Base-by-base conservation (phyloP, 2,329 filamentous ascomycete genomes). In the Fulvia fulva region DNA sequence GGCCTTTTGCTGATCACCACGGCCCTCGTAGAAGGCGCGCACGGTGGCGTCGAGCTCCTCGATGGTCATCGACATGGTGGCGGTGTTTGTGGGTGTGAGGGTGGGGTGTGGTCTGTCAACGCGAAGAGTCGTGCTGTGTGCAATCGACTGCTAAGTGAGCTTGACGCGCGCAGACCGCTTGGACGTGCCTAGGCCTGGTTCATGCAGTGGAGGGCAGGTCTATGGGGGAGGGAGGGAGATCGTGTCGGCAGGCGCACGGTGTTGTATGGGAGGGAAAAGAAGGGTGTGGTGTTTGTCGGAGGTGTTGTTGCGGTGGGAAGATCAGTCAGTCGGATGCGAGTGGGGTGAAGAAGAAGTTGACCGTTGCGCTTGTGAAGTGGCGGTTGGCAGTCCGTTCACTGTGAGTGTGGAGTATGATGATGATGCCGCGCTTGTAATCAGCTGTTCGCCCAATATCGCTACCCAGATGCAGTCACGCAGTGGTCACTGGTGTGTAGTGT, bases 11-110 rank as follows among this genome's bases (percentile, higher is more conserved):
- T 91, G 85, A 62, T 97, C 91, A 70, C 94, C 94, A 76, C 93
- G 89, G 75, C 92, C 92, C 80, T 97, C 93, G 74, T 96, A 99
- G 79, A 99, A 97, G 80, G 90, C 87, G 76, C 90, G 92, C 83
- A 97, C 93, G 67, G 91, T 94, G 77, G 83, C 87, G 85, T 99
- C 94, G 81, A 99, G 87, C 86, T 99, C 94, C 77, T 89, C 86
- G 77, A 99, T 93, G 71, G 89, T 83, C 74, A 84, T 77, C 70
- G 84, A 83, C 84, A 87, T 87, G 65, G 63, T 74, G 73, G 63
- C 58, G 59, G 62, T 57, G 54, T n/a, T n/a, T 25, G 56, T 51
- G 23, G 41, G 51, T 26, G 47, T 52, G 56, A 34, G 58, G 16
- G 2, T 32, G 8, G 28, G 28, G 28, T 37, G 50, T 53, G 53